Percentiles rank a stretch among this genome's conserved stretches.
These are phyloP conservation scores for Auricularia sp. DNA, from an alignment of 768 basidiomycete species.

Conservation along the genomic window DNA sequence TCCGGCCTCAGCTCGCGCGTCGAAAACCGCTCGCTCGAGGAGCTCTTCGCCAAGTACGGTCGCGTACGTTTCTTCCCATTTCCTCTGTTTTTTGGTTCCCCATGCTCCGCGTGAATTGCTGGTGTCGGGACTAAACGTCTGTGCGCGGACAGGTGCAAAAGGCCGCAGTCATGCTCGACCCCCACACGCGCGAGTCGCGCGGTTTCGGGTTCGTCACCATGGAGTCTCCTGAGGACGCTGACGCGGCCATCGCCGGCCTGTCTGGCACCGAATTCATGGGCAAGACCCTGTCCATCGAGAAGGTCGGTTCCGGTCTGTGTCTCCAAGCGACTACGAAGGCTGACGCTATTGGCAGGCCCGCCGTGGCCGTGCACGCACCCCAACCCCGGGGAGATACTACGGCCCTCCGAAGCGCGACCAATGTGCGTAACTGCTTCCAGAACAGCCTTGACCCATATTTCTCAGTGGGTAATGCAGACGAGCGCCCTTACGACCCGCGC, in stretches of 20 bases:
- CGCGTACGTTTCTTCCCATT: constrained; percentile 42
- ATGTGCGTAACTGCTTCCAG: constrained; percentile 29
- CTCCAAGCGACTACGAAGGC: not conserved
- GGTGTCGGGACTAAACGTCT: not conserved
- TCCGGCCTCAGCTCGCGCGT: constrained; percentile 48
- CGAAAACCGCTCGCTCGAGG: constrained; percentile 82
- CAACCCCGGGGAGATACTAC: constrained; percentile 92
- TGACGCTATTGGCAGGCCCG: constrained; percentile 47
- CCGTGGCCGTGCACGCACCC: constrained; percentile 79
- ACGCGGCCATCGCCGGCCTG: constrained; percentile 78
- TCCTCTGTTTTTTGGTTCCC: not conserved
- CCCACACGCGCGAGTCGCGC: constrained; percentile 59
- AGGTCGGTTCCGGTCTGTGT: constrained; percentile 33
- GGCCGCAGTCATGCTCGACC: constrained; percentile 56
- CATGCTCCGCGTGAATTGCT: too few species aligned
- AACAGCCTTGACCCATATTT: not conserved
- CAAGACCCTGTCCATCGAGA: constrained; percentile 82
- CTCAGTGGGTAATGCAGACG: constrained; percentile 34
- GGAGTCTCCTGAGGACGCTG: constrained; percentile 78
- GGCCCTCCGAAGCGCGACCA: constrained; percentile 80
- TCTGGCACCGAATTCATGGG: constrained; percentile 82
- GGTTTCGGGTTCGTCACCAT: constrained; percentile 88
- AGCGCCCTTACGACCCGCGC: constrained; percentile 84
- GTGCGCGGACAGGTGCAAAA: constrained; percentile 45
- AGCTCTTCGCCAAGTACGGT: constrained; percentile 81